Base-by-base conservation (phyloP, 2,329 filamentous ascomycete genomes). In the Xylariaceae sp. region DNA sequence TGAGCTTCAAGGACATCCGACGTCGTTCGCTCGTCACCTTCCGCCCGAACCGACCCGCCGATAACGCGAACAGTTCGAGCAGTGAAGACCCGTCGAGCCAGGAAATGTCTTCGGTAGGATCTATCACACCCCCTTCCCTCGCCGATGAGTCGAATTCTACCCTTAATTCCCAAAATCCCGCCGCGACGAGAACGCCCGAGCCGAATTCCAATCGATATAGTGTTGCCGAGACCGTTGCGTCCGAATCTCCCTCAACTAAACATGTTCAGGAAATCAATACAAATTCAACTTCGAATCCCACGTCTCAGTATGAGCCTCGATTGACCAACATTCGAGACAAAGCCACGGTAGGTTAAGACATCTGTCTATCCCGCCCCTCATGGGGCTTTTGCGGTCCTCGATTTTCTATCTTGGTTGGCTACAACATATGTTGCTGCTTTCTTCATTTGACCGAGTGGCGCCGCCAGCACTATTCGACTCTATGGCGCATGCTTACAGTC, bases 251-350 rank as follows among this genome's bases (percentile, higher is more conserved):
- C 30, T 75, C 79, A 23, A 57, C 64, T 60, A 65, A 61, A 56
- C 42, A 61, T 49, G 72, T 78, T 34, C 80, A 78, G 66, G 82
- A 82, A 61, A 6, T 10, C 83, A 81, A 70, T 67, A 67, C 23
- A 52, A 61, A 34, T 10, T 15, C 81, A 42, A 42, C 4, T 42
- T 30, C 23, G 4, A 30, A 30, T 30, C 23, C 23, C 23, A 5
- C 37, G 77, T 96, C 92, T 56, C 85, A 88, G 49, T 93, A 90
- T 75, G 89, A 91, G 35, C 92, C 93, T 23, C 85, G 85, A 67
- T 84, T 97, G 45, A 77, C 87, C 49, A 96, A 92, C 39, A 79
- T 96, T 45, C 80, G 84, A 8, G 90, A 96, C 65, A 89, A 88
- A 66, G 87, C 90, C 60, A 96, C 91, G 89, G 92, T 95, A 82